Evolutionary conservation across 1,139 yeast genomes (phyloP).

Genomic region (Suhomyces bribrorum): DNA sequence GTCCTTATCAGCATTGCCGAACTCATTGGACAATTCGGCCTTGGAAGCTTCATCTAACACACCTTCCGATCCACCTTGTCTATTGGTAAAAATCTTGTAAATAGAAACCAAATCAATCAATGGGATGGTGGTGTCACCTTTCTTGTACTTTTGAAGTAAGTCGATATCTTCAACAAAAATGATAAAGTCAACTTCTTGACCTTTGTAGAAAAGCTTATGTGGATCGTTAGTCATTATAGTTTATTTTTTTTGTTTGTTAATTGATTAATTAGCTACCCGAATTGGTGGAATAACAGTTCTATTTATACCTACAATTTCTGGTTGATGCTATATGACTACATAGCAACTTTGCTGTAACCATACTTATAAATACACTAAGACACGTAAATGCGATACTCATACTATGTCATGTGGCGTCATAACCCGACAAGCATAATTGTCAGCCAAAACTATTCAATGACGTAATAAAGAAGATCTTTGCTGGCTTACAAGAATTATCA

Average conservation of each 20-base stretch:
- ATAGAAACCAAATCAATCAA: conserved; percentile 64
- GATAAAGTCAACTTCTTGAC: conserved; percentile 61
- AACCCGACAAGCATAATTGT: not conserved
- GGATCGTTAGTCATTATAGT: conserved; percentile 14
- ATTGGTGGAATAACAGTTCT: not conserved
- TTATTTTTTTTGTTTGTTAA: not conserved
- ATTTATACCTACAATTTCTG: conserved; percentile 4
- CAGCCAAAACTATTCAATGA: not conserved
- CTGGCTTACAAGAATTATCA: too few relatives aligned
- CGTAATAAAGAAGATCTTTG: not conserved
- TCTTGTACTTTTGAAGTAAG: conserved; percentile 48
- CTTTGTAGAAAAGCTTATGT: conserved; percentile 63
- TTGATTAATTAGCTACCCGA: not conserved
- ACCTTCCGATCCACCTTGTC: conserved; percentile 72
- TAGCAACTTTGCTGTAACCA: conserved; percentile 11
- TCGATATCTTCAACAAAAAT: conserved; percentile 61
- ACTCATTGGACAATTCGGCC: conserved; percentile 61
- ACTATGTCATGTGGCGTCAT: conserved; percentile 12
- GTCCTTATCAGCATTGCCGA: conserved; percentile 54
- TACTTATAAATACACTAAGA: conserved; percentile 2
- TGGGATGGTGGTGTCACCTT: conserved; percentile 57
- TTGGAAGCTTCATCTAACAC: conserved; percentile 73
- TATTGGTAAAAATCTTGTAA: conserved; percentile 62
- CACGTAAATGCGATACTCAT: conserved; percentile 1
- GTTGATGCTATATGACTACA: conserved; percentile 1